Base-by-base conservation (phyloP, 257 asterid species). In the Verbascum thapsus region DNA sequence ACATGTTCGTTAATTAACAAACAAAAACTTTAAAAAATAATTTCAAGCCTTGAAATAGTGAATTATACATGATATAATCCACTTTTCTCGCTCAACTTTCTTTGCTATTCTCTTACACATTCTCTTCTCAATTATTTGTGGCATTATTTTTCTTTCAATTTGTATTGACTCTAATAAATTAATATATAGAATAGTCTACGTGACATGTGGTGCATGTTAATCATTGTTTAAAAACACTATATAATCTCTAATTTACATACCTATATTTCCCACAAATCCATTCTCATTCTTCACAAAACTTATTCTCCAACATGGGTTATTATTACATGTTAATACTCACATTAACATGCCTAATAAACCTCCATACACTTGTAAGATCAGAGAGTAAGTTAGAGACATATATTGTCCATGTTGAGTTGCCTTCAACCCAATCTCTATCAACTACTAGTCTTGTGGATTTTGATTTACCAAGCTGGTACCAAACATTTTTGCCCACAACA, bases 331-430 rank as follows among this genome's bases (percentile, higher is more conserved):
- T 55, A n/a, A 3, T 75, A 32, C 53, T 70, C 54, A 15, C 68
- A 30, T 19, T 70, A 56, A 8, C 43, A 22, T 56, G 64, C 10
- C 12, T 50, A 8, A 18, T 67, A 11, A 39, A 49, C 54, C 10
- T 61, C 1, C 34, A 38, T 17, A 13, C 73, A 13, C 0, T 34
- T 11, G 69, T 62, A 61, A 42, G 19, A 30, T 58, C 71, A 23
- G 26, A 39, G 8, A 58, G 41, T 23, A 52, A 60, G 19, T n/a
- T 67, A 6, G 59, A 76, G 20, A 71, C 72, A 35, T 76, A 76
- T 30, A 71, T 76, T 3, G 72, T 76, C 39, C 77, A 76, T 45
- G 77, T 76, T 13, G 77, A 71, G 53, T 45, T 68, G 38, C 75
- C 77, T 45, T 41, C 47, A 3, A 53, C 1, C 47, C 30, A 17